Conservation (phyloP, 331 rosid genomes). For the Ulmus americana region DNA sequence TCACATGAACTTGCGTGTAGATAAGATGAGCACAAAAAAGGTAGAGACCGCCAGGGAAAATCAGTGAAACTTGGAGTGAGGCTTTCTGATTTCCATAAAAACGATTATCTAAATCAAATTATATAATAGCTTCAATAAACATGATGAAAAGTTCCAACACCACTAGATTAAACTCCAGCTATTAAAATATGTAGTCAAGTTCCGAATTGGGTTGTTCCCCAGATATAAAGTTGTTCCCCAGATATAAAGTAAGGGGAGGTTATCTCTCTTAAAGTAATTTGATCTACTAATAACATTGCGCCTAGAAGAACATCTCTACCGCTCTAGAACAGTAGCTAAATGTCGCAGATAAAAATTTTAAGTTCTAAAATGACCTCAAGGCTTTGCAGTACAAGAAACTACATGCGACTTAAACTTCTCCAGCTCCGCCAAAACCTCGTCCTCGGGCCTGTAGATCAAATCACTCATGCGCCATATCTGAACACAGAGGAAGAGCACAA, state of each 20-base stretch:
- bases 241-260: background rate
- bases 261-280: background rate
- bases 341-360: background rate
- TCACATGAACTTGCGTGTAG: too few species aligned
- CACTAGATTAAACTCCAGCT: background rate
- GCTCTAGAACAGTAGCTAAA: background rate
- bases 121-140: background rate
- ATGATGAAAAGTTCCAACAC: background rate
- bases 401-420: constrained; percentile 95
- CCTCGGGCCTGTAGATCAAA: constrained; percentile 88
- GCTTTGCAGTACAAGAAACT: constrained; percentile 67
- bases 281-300: background rate
- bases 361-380: constrained; percentile 22
- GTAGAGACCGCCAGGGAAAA: too few species aligned
- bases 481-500: constrained; percentile 9
- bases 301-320: background rate
- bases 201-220: background rate
- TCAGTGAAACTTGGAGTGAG: too few species aligned
- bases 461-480: constrained; percentile 99
- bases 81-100: too few species aligned
- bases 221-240: background rate
- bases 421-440: constrained; percentile 87
- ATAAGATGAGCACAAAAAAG: too few species aligned
- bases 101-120: background rate
- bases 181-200: background rate